A percentile compares a stretch with the other conserved stretches of the same genome.
Conservation (phyloP, 2,329 filamentous ascomycete genomes). For the Fusarium denticulatum region DNA sequence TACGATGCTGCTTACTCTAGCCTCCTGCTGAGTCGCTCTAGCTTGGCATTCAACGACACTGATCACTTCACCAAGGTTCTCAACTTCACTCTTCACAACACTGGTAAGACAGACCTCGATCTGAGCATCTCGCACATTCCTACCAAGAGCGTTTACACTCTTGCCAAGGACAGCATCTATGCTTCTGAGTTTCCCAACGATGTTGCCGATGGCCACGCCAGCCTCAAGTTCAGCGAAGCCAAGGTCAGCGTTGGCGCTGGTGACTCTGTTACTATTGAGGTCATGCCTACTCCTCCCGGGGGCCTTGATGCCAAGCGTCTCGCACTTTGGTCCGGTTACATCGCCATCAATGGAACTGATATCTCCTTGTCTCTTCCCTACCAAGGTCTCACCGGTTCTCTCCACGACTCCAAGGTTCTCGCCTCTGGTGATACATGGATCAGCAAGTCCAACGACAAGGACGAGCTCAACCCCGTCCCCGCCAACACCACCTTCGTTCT, state of each 20-base stretch:
- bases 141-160: constrained; percentile 64
- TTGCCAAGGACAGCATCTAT: constrained; percentile 46
- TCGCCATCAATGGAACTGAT: constrained; percentile 53
- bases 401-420: constrained; percentile 44
- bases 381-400: constrained; percentile 51
- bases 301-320: constrained; percentile 48
- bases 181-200: constrained; percentile 58
- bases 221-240: constrained; percentile 53
- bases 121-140: constrained; percentile 62
- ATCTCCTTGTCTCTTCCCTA: constrained; percentile 53
- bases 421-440: constrained; percentile 41
- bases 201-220: constrained; percentile 49
- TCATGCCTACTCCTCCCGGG: constrained; percentile 55
- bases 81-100: constrained; percentile 67
- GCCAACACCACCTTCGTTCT: constrained; percentile 54
- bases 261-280: constrained; percentile 56
- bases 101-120: constrained; percentile 57
- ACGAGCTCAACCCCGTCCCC: constrained; percentile 36
- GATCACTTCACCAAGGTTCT: constrained; percentile 60
- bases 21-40: constrained; percentile 62
- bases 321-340: constrained; percentile 55
- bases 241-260: constrained; percentile 56
- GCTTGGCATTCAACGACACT: constrained; percentile 72
- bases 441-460: constrained; percentile 47
- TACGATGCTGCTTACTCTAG: constrained; percentile 66